Base-by-base conservation (phyloP, 306 rosid genomes). In the Malus orientalis region DNA sequence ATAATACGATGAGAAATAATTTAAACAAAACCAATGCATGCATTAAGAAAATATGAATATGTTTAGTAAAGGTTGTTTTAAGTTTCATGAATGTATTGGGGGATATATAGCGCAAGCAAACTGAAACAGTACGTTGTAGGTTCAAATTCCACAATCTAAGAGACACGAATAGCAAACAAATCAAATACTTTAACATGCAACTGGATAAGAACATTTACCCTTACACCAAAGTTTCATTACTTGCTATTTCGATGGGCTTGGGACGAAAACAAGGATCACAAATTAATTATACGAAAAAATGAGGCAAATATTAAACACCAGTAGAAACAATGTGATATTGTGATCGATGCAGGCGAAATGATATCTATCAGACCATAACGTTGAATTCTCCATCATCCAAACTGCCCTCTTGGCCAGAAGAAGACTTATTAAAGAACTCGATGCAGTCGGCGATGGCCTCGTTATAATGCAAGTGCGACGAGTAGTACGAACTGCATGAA, bases 371-470 rank as follows among this genome's bases (percentile, higher is more conserved):
- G 60, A 83, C 89, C 78, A 77, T 61, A 22, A 82, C 69, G 65
- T 78, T 78, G 42, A 88, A 85, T 19, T 75, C 86, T 71, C 65
- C 81, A 65, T 68, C 82, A 74, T 86, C 85, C 62, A 86, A 69
- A 49, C 80, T 47, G 27, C 68, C 85, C 13, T 90, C 91, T 73
- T 88, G 88, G 1, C 86, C 82, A 4, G 92, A 36, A 8, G 70
- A 66, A 1, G 70, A 92, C 84, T 83, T 88, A 27, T 92, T 92
- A 85, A 92, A 86, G 86, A 92, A 92, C 89, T 92, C 92, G 42
- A 92, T 92, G 82, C 96, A 90, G 36, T 92, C 97, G 0, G 92
- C 86, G 38, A 92, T 88, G 75, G 96, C 96, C 73, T 90, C 93
- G n/a, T 87, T 84, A 55, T 88, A 88, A 74, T 92, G 97, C 7